Base-by-base conservation (phyloP, 768 basidiomycete genomes). In the Cystofilobasidium capitatum region DNA sequence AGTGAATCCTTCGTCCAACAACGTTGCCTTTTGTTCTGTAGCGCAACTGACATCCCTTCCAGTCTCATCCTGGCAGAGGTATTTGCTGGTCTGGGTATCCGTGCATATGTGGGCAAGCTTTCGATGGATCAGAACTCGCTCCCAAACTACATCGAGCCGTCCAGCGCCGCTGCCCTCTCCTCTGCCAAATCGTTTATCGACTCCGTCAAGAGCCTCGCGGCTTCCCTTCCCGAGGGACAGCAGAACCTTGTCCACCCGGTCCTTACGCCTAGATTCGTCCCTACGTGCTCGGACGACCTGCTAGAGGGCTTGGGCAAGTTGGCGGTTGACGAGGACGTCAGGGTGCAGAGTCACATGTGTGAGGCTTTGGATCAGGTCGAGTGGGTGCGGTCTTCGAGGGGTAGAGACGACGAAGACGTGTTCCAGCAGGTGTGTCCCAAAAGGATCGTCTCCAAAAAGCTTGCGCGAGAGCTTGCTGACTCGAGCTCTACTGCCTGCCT, bases 251-350 rank as follows among this genome's bases (percentile, higher is more conserved):
- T 91, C 5, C 82, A 87, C 65, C 91, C 91, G 0, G 64, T 93
- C 13, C 76, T 94, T 64, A 92, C 91, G 0, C 91, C 91, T 0
- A 84, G 91, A 22, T 94, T 93, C 71, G 86, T 93, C 3, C 91
- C 91, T 0, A 90, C 90, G 0, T 93, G 90, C 74, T 87, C 88
- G 1, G 80, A 88, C 59, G 83, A 82, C 51, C 79, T 92, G 36
- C 80, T 93, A 0, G 69, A 70, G 12, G 86, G 84, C 12, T 79
- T 94, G 0, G 85, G 84, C 4, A 74, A 79, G 10, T 76, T 92
- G 0, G 81, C 85, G 0, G 68, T 76, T 31, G 73, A 75, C 29
- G 74, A 80, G 45, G 75, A 77, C n/a, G 74, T 86, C 12, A 80
- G 81, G 57, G 78, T 91, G 0, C 89, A 92, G 74, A 89, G 87